Conservation (phyloP, 2,329 filamentous ascomycete genomes). For the Coniosporium tulheliwenetii region DNA sequence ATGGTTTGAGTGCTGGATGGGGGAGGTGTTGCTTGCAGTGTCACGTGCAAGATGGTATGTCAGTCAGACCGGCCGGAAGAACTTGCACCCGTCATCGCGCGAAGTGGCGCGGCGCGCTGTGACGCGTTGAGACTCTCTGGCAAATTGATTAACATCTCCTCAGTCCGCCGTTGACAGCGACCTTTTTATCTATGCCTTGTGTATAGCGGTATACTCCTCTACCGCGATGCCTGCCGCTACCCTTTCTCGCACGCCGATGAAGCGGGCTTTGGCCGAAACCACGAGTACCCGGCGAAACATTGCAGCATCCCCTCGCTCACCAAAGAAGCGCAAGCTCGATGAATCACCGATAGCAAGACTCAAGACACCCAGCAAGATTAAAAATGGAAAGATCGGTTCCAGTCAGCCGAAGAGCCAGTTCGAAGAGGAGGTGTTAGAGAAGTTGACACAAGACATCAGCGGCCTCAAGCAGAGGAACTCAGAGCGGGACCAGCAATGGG, state of each 20-base stretch:
- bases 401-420: conserved; percentile 82
- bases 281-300: conserved; percentile 28
- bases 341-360: conserved; percentile 46
- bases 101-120: too few relatives aligned
- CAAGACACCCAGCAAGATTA: conserved; percentile 39
- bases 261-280: conserved; percentile 30
- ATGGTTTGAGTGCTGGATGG: too few relatives aligned
- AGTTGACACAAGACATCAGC: conserved; percentile 84
- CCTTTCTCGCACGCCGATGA: conserved; percentile 19
- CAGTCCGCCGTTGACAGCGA: too few relatives aligned
- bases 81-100: too few relatives aligned
- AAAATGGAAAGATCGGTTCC: conserved; percentile 47
- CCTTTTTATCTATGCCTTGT: too few relatives aligned
- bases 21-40: too few relatives aligned
- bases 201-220: neutral
- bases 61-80: too few relatives aligned
- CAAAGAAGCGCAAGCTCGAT: conserved; percentile 79
- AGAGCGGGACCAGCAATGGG: conserved; percentile 91
- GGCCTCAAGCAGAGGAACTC: conserved; percentile 73
- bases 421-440: conserved; percentile 91
- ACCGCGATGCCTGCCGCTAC: conserved; percentile 15
- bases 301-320: conserved; percentile 28
- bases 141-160: too few relatives aligned
- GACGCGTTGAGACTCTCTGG: too few relatives aligned
- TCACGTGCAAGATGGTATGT: too few relatives aligned